A percentile compares a stretch with the other conserved stretches of the same genome.
phyloP scores from a whole-genome alignment of 495 filamentous ascomycete species.

The Chaetomium tenue region DNA sequence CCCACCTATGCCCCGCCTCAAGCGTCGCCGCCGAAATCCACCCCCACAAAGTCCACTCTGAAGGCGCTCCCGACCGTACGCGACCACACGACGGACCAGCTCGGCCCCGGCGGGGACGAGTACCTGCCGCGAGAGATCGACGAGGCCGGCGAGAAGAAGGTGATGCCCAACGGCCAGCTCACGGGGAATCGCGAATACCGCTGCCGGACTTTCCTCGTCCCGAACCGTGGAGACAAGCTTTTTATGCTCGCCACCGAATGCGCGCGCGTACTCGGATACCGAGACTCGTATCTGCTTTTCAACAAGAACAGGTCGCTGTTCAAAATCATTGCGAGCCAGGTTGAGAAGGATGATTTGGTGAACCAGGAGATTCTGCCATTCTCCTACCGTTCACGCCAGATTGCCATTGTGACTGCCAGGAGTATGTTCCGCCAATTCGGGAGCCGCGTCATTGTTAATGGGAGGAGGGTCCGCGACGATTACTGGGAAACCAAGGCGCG shows the following conservation, averaged over 20 bases:
- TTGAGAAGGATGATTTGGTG: slow-evolving; percentile 95
- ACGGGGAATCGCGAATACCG: slow-evolving; percentile 83
- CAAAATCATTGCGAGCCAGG: slow-evolving; percentile 97
- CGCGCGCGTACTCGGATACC: slow-evolving; percentile 88
- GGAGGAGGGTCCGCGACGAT: slow-evolving; percentile 89
- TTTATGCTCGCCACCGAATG: slow-evolving; percentile 99
- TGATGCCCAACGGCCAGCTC: slow-evolving; percentile 74
- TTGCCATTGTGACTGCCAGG: slow-evolving; percentile 95
- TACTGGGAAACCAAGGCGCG: slow-evolving; percentile 97
- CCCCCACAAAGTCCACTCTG: slow-evolving; percentile 84
- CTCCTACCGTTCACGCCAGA: slow-evolving; percentile 96
- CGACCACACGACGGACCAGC: slow-evolving; percentile 96
- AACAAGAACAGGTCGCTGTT: slow-evolving; percentile 97
- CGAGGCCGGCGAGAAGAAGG: slow-evolving; percentile 91
- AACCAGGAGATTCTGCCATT: slow-evolving; percentile 93
- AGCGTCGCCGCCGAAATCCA: slow-evolving; percentile 75
- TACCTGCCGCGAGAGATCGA: slow-evolving; percentile 94
- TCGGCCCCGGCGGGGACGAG: slow-evolving; percentile 89
- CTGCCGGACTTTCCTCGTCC: slow-evolving; percentile 90
- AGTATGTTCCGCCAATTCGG: slow-evolving; percentile 99
- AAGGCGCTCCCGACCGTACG: slow-evolving; percentile 95
- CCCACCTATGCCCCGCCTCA: slow-evolving; percentile 59
- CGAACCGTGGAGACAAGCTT: slow-evolving; percentile 83
- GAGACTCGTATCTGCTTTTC: slow-evolving; percentile 96
- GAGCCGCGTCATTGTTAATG: slow-evolving; percentile 87